These are phyloP conservation scores for Cantharellus anzutake DNA, from an alignment of 768 basidiomycete species.

Conservation along the genomic window DNA sequence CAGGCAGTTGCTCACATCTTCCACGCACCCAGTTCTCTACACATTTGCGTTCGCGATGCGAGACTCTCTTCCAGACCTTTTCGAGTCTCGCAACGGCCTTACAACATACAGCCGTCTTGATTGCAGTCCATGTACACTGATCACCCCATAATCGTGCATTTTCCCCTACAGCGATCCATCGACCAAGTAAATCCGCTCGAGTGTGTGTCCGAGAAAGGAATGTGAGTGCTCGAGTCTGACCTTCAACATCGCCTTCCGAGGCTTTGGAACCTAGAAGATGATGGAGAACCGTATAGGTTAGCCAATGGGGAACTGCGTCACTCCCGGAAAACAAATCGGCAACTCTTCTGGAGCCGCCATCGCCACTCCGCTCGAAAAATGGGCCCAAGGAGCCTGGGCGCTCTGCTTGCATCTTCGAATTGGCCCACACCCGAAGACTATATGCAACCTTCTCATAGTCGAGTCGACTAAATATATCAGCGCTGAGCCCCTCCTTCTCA, in stretches of 20 bases:
- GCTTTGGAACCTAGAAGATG: conserved; percentile 33
- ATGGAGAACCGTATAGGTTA: conserved; percentile 50
- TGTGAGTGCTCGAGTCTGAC: conserved; percentile 18
- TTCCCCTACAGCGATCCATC: conserved; percentile 60
- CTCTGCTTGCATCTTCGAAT: neutral
- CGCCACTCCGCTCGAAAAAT: neutral
- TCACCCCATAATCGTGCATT: conserved; percentile 53
- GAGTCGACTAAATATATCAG: conserved; percentile 42
- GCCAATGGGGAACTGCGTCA: conserved; percentile 60
- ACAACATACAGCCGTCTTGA: conserved; percentile 49
- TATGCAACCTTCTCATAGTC: conserved; percentile 41
- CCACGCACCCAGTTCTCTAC: conserved; percentile 47
- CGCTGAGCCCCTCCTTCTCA: conserved; percentile 45
- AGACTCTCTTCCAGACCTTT: conserved; percentile 65
- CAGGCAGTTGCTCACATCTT: neutral
- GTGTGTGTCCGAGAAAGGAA: conserved; percentile 29
- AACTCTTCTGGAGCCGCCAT: neutral
- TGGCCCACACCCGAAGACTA: conserved; percentile 24
- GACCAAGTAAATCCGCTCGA: conserved; percentile 49
- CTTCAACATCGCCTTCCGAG: neutral
- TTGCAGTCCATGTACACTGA: conserved; percentile 62
- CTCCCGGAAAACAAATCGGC: conserved; percentile 34
- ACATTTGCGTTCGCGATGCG: conserved; percentile 27
- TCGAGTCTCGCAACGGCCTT: conserved; percentile 56
- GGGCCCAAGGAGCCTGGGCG: neutral